These are phyloP conservation scores for Hemisphaericaspora xylofermentans DNA, from an alignment of 1,139 yeast species.

Conservation along the genomic window DNA sequence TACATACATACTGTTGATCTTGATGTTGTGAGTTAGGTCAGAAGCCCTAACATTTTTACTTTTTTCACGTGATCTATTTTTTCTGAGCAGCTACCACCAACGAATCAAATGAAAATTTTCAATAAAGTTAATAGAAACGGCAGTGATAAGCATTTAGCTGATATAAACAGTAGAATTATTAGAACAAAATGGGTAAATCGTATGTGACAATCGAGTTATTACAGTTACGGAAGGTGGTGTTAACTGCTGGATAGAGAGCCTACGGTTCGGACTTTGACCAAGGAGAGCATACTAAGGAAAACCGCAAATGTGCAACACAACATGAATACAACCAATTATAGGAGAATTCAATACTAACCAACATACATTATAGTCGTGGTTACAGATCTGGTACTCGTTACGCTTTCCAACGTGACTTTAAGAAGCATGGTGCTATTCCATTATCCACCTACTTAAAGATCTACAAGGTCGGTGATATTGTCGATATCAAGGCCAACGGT, in stretches of 20 bases:
- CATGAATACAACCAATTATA: no score
- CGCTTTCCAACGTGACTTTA: constrained; percentile 99
- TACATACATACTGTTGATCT: no score
- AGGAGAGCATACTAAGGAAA: no score
- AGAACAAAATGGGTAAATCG: constrained; percentile 7
- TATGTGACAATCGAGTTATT: neutral
- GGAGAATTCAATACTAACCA: no score
- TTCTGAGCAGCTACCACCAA: neutral
- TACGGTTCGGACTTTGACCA: no score
- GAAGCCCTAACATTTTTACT: neutral
- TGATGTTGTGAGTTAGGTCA: neutral
- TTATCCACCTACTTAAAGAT: constrained; percentile 95
- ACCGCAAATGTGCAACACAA: no score
- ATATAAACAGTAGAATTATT: neutral
- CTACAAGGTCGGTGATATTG: constrained; percentile 99
- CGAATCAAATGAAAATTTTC: constrained; percentile 4
- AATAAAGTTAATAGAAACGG: neutral
- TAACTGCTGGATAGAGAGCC: neutral
- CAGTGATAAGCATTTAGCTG: neutral
- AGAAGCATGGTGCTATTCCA: constrained; percentile 94
- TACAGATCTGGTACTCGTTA: constrained; percentile 99
- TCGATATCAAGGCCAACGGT: constrained; percentile 99
- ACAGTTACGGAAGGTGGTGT: neutral
- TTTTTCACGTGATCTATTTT: neutral
- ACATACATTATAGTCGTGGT: constrained; percentile 75